Conservation (phyloP, 192 early-diverging fungal genomes). For the Chytriomyces confervae region DNA sequence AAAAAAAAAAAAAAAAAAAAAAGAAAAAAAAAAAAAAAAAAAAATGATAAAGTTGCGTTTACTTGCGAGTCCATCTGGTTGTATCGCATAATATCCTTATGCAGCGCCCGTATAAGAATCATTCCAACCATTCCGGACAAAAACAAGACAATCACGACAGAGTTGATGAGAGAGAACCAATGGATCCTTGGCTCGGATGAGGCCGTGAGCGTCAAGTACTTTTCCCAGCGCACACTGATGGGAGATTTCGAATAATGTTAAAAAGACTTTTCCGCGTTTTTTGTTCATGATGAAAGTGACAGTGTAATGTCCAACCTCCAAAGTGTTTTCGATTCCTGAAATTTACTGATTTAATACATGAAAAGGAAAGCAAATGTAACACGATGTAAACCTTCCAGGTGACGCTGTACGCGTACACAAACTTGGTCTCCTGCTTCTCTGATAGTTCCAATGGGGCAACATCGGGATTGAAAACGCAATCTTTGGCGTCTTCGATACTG, state of each 20-base stretch:
- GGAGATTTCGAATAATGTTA: constrained; percentile 2
- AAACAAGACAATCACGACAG: constrained; percentile 61
- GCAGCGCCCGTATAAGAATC: constrained; percentile 61
- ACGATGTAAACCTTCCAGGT: constrained; percentile 44
- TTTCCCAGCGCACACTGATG: constrained; percentile 37
- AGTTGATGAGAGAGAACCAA: constrained; percentile 69
- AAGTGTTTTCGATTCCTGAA: constrained; percentile 42
- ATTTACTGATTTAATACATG: background rate
- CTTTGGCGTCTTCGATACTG: constrained; percentile 49
- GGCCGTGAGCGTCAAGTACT: constrained; percentile 37
- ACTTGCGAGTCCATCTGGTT: constrained; percentile 52
- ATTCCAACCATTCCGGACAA: constrained; percentile 65
- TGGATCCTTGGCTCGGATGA: constrained; percentile 60
- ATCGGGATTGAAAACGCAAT: constrained; percentile 20
- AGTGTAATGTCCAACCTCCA: constrained; percentile 46
- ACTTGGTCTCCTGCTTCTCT: constrained; percentile 37
- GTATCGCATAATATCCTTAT: constrained; percentile 67
- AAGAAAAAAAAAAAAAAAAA: background rate
- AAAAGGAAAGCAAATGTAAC: constrained; percentile 9
- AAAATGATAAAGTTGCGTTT: background rate
- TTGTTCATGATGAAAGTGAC: no score
- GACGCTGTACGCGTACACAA: constrained; percentile 59
- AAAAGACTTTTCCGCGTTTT: background rate
- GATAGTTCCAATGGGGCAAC: constrained; percentile 32
- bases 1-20: background rate